A percentile compares a stretch with the other conserved stretches of the same genome.
Evolutionary conservation across 2,329 filamentous ascomycete genomes (phyloP).

Genomic region (Curvularia sp.): DNA sequence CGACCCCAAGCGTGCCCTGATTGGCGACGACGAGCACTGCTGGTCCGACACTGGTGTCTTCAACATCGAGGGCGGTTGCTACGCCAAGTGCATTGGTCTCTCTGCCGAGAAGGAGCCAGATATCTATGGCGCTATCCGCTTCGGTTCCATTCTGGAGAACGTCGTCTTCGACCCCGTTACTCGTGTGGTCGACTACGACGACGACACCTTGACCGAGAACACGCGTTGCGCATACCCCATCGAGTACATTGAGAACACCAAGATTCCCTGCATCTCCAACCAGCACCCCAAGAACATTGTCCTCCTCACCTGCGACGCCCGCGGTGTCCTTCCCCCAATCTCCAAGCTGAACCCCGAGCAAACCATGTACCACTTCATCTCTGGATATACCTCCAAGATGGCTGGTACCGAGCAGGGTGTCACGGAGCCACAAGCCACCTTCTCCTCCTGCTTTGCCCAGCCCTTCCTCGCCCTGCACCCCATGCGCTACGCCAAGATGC

Average conservation of each 20-base stretch:
- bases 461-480: conserved; percentile 98
- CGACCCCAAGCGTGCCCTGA: conserved; percentile 93
- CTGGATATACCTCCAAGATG: conserved; percentile 99
- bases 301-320: conserved; percentile 95
- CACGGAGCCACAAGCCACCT: conserved; percentile 96
- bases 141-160: conserved; percentile 97
- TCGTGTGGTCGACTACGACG: conserved; percentile 93
- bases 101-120: conserved; percentile 99
- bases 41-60: conserved; percentile 97
- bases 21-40: conserved; percentile 99
- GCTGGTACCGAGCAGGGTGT: conserved; percentile 97
- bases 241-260: conserved; percentile 98
- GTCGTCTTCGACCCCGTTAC: conserved; percentile 94
- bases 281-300: conserved; percentile 97
- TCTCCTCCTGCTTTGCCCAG: conserved; percentile 99
- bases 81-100: conserved; percentile 97
- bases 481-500: conserved; percentile 98
- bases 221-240: conserved; percentile 98
- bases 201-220: conserved; percentile 94
- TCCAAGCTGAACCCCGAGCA: conserved; percentile 94
- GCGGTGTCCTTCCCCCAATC: conserved; percentile 95
- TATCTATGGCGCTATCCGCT: conserved; percentile 94
- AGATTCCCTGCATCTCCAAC: conserved; percentile 90
- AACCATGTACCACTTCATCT: conserved; percentile 99
- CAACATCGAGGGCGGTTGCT: conserved; percentile 99